Evolutionary conservation across 2,329 filamentous ascomycete genomes (phyloP).

Genomic region (Aureobasidium lini): DNA sequence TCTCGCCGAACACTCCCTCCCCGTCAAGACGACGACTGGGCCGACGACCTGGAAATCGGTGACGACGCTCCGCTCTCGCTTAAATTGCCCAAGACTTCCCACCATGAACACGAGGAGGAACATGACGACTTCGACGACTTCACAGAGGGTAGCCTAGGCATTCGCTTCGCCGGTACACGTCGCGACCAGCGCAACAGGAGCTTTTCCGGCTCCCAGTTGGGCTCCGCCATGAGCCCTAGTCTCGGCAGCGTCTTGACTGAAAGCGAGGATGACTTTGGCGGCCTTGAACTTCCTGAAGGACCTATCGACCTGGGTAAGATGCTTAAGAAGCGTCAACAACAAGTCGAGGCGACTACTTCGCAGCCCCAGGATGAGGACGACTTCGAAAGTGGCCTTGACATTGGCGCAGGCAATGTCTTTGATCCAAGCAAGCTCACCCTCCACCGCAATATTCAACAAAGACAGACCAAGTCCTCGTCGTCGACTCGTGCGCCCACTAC

Average conservation of each 20-base stretch:
- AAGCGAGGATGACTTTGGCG: slow-evolving; percentile 86
- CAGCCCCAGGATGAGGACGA: slow-evolving; percentile 52
- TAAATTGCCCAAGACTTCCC: slow-evolving; percentile 26
- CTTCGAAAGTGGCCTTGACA: slow-evolving; percentile 77
- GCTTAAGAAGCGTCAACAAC: slow-evolving; percentile 59
- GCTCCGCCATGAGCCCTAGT: slow-evolving; percentile 85
- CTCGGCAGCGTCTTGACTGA: slow-evolving; percentile 83
- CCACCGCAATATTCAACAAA: slow-evolving; percentile 87
- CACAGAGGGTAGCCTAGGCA: slow-evolving; percentile 88
- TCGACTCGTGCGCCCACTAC: slow-evolving; percentile 73
- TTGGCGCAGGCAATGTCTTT: slow-evolving; percentile 77
- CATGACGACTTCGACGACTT: slow-evolving; percentile 80
- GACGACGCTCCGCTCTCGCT: slow-evolving; percentile 34
- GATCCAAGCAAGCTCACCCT: slow-evolving; percentile 72
- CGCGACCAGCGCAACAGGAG: slow-evolving; percentile 74
- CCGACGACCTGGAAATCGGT: slow-evolving; percentile 42
- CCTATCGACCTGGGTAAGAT: slow-evolving; percentile 77
- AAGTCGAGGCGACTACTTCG: slow-evolving; percentile 32
- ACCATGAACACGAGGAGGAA: slow-evolving; percentile 20
- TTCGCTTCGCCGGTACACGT: slow-evolving; percentile 78
- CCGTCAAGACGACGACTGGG: slow-evolving; percentile 40
- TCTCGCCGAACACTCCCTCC: slow-evolving; percentile 33
- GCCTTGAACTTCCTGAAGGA: slow-evolving; percentile 76
- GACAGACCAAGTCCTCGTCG: slow-evolving; percentile 54
- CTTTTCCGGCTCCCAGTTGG: slow-evolving; percentile 51